Evolutionary conservation across 805 yeast species (phyloP), one percentile per base, ranked within the genome.

Genomic region (Torulaspora gathmanii): DNA sequence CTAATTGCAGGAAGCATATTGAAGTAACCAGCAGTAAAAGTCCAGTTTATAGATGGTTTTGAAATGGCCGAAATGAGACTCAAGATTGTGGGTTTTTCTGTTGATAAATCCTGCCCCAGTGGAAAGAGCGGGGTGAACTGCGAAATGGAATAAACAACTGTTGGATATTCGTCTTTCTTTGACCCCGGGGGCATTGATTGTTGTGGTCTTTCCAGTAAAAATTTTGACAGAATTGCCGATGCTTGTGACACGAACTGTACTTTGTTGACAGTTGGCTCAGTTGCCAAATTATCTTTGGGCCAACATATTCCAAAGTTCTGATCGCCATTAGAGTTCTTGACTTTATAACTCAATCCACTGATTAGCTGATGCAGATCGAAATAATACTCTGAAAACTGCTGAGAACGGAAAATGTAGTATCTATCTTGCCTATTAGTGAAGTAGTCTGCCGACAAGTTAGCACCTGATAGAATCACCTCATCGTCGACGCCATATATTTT

Each of bases 21-120:
- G 71, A 93, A 93, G 63, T 93, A 93, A 2, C 99, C 99, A 0
- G 98, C 96, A 0, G 99, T 93, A 56, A 93, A 82, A 52, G 86
- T 77, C 95, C 96, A 91, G 42, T 72, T 73, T 22, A 82, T 73
- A 10, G 67, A 57, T 20, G 79, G 73, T 56, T 79, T 79, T 40
- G 79, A 69, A 43, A 72, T 56, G 47, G 72, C 73, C 2, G 86
- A 74, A 33, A 86, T 69, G 3, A 86, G 63, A 25, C 82, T 68
- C 31, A 85, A 64, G 26, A 91, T 68, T 0, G 86, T 79, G 6
- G 81, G 81, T 52, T 83, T 81, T 60, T 93, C 99, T 0, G 97
- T 93, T 1, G 96, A 88, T 34, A 72, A 67, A 45, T 83, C 83
- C 9, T 47, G 20, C 15, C 40, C 36, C 1, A 75, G 77, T 2